Base-by-base conservation (phyloP, 768 basidiomycete genomes). In the Psilocybe subaeruginosa region DNA sequence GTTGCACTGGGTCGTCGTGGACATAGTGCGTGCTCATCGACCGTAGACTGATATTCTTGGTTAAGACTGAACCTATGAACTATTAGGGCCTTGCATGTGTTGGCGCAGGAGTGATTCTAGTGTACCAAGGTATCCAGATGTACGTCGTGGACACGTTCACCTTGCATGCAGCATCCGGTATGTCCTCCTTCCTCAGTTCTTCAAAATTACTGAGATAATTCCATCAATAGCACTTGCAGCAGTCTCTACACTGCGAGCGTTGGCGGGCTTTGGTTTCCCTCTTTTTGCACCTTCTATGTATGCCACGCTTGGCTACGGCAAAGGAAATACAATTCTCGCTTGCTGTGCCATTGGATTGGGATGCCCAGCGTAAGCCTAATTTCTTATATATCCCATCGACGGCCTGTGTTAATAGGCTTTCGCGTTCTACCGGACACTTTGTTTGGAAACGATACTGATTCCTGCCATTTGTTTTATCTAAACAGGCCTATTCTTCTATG, bases 251-350 rank as follows among this genome's bases (percentile, higher is more conserved):
- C 70, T 91, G 14, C 85, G 91, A 29, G 85, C 87, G 0, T 59
- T 91, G 0, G 83, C 85, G 1, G 91, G 91, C 0, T 92, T 91
- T 55, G 86, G 81, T 0, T 92, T 93, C 68, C 92, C 91, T 2
- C 74, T 93, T 16, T 93, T 93, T 64, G 89, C 86, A 3, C 85
- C 88, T 17, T 76, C 81, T 35, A 89, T 92, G 85, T 92, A 83
- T 71, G 70, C 76, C 0, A 74, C 76, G 14, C 76, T 92, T 0
- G 91, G 90, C 4, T 89, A 87, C 58, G 91, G 90, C 0, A 88
- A 86, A 60, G 89, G 88, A 4, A 73, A 86, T 64, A 88, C 90
- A 0, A 77, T 92, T 3, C 77, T 93, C 4, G 90, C 90, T 0
- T 79, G 69, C 6, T 64, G 82, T 2, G 78, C 86, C 1, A 83